Conservation (phyloP, 257 asterid species). For the Rehmannia glutinosa region DNA sequence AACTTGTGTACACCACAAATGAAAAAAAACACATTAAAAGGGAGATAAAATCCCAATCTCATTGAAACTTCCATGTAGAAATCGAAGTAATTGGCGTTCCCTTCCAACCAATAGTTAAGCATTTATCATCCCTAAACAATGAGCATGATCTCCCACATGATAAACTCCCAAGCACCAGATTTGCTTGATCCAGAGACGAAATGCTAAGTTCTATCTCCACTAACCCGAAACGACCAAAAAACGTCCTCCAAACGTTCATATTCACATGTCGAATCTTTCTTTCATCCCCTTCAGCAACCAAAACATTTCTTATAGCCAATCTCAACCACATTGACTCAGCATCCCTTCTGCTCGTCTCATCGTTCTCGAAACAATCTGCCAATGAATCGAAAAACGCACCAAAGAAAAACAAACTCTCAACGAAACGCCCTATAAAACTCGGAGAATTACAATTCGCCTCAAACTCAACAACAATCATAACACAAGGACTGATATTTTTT, state of each 20-base stretch:
- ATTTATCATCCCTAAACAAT: slow-evolving; percentile 31
- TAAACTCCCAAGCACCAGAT: slow-evolving; percentile 25
- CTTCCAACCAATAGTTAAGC: slow-evolving; percentile 49
- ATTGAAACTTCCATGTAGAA: slow-evolving; percentile 40
- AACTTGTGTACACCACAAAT: background rate
- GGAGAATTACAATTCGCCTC: slow-evolving; percentile 44
- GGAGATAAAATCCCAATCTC: background rate
- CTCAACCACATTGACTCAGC: slow-evolving; percentile 30
- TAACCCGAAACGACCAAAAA: slow-evolving; percentile 30
- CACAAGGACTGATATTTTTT: slow-evolving; percentile 28
- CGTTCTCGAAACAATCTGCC: slow-evolving; percentile 40
- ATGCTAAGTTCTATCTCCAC: too few relatives aligned
- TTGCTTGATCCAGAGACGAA: slow-evolving; percentile 31
- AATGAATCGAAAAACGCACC: slow-evolving; percentile 40
- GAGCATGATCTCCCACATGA: slow-evolving; percentile 34
- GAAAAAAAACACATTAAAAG: background rate
- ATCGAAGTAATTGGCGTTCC: slow-evolving; percentile 37
- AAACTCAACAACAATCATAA: slow-evolving; percentile 32
- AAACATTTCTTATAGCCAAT: slow-evolving; percentile 27
- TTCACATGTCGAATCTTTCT: slow-evolving; percentile 37
- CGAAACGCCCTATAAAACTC: slow-evolving; percentile 36
- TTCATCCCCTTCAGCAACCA: slow-evolving; percentile 36
- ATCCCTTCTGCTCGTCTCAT: slow-evolving; percentile 18
- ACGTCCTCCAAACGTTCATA: slow-evolving; percentile 35
- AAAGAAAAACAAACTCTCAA: slow-evolving; percentile 34